Base-by-base conservation (phyloP, 306 rosid species). In the Crotalaria pallida region DNA sequence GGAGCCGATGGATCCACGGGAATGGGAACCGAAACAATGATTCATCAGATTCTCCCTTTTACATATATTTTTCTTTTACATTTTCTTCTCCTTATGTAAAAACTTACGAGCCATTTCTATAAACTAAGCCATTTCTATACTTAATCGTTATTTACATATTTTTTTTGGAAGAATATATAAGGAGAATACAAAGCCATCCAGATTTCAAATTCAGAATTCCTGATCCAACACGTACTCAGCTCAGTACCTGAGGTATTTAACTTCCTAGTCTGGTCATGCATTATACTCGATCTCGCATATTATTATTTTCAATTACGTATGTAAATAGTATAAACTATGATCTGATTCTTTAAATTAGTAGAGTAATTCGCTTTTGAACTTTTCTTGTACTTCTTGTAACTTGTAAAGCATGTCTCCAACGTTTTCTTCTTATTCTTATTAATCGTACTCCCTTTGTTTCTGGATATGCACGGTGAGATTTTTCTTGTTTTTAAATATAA, bases 21-120 rank as follows among this genome's bases (percentile, higher is more conserved):
- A n/a, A 85, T 87, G 87, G 90, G 84, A 82, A 67, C 81, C 86
- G 87, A 72, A 79, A 77, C 92, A 82, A 82, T 78, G 52, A 87
- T 76, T 51, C 38, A 17, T 51, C 38, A 17, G 9, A 22, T 81
- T 87, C 76, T 75, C 27, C 34, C 48, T 26, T 24, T 49, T 56
- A 1, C 13, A 60, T 43, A 40, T 76, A 26, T 68, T 40, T 24
- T 16, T 22, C 3, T 27, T 53, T 33, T 50, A 49, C 52, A 40
- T 68, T 43, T 76, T 8, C 27, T 44, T 59, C 61, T 80, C 65
- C 60, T 73, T 73, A 75, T n/a, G n/a, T n/a, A 68, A 55, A 24
- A 24, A 24, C 27, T 76, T 66, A 70, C 19, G 67, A 71, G 23
- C 57, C 60, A 34, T 64, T 55, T 53, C 74, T 79, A 67, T 58